phyloP scores from a whole-genome alignment of 2,329 filamentous ascomycete species.

The Sclerotinia subarctica region DNA sequence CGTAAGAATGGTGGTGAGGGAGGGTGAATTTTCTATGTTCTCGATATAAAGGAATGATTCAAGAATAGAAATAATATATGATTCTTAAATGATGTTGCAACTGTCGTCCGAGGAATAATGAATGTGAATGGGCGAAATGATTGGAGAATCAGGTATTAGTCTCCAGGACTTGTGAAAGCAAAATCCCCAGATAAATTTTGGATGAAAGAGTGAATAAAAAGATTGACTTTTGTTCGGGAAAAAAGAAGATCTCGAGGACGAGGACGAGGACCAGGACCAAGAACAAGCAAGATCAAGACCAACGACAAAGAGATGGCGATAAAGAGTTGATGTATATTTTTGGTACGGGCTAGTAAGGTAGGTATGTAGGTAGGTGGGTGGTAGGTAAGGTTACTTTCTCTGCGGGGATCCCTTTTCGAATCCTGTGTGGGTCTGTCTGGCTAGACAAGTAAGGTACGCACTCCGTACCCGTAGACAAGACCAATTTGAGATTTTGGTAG shows the following conservation, averaged over 20 bases:
- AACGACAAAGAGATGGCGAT: background rate
- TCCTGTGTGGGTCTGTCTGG: background rate
- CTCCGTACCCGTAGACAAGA: background rate
- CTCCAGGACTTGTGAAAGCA: conserved; percentile 8
- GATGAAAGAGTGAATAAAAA: conserved; percentile 6
- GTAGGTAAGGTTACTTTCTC: background rate
- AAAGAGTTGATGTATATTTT: conserved; percentile 12
- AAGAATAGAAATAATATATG: conserved; percentile 14
- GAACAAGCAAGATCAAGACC: background rate
- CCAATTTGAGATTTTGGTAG: background rate
- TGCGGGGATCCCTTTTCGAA: conserved; percentile 6
- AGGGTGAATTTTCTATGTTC: background rate
- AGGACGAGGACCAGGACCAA: background rate
- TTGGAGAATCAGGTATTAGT: conserved; percentile 5
- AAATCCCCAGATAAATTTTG: background rate
- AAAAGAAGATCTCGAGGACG: background rate
- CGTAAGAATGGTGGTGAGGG: background rate
- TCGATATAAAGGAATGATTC: conserved; percentile 13
- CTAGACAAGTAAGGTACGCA: too few relatives aligned
- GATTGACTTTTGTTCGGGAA: background rate
- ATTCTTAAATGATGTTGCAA: background rate
- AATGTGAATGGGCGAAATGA: conserved; percentile 7
- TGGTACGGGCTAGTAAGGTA: background rate
- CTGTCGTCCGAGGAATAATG: background rate
- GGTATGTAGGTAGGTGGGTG: too few relatives aligned